A percentile compares a stretch with the other conserved stretches of the same genome.
Conservation (phyloP, 768 basidiomycete species). For the Kwoniella shandongensis region DNA sequence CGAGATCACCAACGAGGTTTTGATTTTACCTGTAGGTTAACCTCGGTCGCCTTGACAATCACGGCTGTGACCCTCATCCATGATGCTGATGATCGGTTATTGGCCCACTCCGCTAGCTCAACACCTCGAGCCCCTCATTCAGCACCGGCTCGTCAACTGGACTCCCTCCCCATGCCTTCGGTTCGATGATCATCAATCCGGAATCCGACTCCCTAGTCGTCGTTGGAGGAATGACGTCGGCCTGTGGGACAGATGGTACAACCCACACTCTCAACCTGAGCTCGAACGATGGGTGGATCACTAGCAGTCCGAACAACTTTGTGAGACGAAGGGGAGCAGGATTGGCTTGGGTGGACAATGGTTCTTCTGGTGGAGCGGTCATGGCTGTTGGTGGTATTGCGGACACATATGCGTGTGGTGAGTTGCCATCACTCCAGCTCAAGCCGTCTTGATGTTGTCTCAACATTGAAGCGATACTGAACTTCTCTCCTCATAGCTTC, state of each 20-base stretch:
- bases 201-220: conserved; percentile 34
- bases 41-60: no score
- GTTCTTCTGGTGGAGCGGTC: conserved; percentile 23
- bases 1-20: conserved; percentile 51
- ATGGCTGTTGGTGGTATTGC: conserved; percentile 50
- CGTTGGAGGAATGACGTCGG: conserved; percentile 50
- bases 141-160: conserved; percentile 26
- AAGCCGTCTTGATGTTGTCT: not conserved
- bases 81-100: not conserved
- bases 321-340: conserved; percentile 43
- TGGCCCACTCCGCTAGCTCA: conserved; percentile 37
- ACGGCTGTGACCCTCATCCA: not conserved
- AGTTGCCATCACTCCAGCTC: no score
- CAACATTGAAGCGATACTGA: not conserved
- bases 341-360: conserved; percentile 34
- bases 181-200: conserved; percentile 28
- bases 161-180: conserved; percentile 51
- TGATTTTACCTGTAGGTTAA: conserved; percentile 40
- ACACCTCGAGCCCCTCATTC: conserved; percentile 42
- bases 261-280: conserved; percentile 40
- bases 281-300: conserved; percentile 28
- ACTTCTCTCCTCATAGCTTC: conserved; percentile 20
- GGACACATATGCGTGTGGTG: conserved; percentile 50
- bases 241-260: conserved; percentile 35
- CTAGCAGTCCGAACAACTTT: conserved; percentile 27